Evolutionary conservation across 2,329 filamentous ascomycete genomes (phyloP).

Genomic region (Aspergillus tanneri): DNA sequence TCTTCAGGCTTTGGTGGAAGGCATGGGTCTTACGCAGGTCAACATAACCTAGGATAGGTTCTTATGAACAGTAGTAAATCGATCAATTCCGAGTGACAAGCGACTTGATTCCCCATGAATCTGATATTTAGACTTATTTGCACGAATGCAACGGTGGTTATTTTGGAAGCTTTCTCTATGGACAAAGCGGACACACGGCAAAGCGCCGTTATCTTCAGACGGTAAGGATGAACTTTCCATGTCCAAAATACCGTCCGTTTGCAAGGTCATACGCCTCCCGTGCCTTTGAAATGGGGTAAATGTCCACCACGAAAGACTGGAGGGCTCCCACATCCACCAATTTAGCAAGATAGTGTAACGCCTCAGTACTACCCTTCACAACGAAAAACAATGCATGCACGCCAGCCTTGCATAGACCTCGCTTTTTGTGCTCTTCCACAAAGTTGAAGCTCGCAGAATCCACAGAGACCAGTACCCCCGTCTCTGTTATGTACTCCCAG

Average conservation of each 20-base stretch:
- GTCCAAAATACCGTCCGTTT: slow-evolving; percentile 4
- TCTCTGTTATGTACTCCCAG: slow-evolving; percentile 22
- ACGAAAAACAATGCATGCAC: slow-evolving; percentile 19
- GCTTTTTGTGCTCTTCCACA: slow-evolving; percentile 23
- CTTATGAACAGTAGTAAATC: background rate
- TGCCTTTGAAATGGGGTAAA: slow-evolving; percentile 1
- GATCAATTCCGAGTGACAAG: too few species aligned
- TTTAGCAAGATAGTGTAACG: slow-evolving; percentile 1
- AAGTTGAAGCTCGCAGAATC: slow-evolving; percentile 32
- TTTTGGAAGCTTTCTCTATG: background rate
- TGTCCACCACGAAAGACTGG: slow-evolving; percentile 8
- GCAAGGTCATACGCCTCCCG: slow-evolving; percentile 14
- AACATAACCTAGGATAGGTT: background rate
- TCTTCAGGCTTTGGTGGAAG: background rate
- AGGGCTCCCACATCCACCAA: slow-evolving; percentile 2
- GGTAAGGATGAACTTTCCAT: slow-evolving; percentile 16
- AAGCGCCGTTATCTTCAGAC: background rate
- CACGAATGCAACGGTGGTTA: background rate
- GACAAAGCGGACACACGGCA: background rate
- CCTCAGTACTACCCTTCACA: slow-evolving; percentile 1
- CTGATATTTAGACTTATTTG: background rate
- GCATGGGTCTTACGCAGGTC: background rate
- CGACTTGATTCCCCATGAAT: background rate
- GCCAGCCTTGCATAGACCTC: slow-evolving; percentile 16
- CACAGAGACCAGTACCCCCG: slow-evolving; percentile 27